Conservation (phyloP, 306 rosid species). For the Elaeagnus macrophylla region DNA sequence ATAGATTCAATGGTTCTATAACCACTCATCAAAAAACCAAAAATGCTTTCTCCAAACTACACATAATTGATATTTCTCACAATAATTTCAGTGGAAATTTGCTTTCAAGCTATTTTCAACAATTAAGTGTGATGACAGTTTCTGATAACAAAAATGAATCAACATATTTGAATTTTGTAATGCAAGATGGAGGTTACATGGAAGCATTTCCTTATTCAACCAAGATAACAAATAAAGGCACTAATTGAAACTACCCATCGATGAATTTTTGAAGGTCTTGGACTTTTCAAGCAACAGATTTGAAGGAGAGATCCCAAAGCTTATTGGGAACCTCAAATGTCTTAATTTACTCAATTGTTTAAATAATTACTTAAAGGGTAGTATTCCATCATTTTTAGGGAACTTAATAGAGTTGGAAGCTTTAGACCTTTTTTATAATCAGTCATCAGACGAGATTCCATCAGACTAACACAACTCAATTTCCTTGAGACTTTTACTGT, state of each 20-base stretch:
- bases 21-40: background rate
- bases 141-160: background rate
- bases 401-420: background rate
- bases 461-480: background rate
- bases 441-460: background rate
- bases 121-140: background rate
- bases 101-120: background rate
- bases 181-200: background rate
- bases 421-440: conserved; percentile 1
- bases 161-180: background rate
- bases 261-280: background rate
- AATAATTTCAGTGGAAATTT: background rate
- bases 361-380: background rate
- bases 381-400: background rate
- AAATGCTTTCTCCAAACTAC: background rate
- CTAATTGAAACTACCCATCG: background rate
- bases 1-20: background rate
- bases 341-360: background rate
- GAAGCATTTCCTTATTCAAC: background rate
- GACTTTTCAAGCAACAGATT: conserved; percentile 7
- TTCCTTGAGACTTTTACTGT: background rate
- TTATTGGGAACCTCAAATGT: background rate
- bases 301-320: background rate
- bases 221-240: background rate
- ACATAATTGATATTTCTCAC: conserved; percentile 2